Evolutionary conservation across 2,329 filamentous ascomycete species (phyloP), one percentile per base, ranked within the genome.

Genomic region (Phyllosticta ampelicida): DNA sequence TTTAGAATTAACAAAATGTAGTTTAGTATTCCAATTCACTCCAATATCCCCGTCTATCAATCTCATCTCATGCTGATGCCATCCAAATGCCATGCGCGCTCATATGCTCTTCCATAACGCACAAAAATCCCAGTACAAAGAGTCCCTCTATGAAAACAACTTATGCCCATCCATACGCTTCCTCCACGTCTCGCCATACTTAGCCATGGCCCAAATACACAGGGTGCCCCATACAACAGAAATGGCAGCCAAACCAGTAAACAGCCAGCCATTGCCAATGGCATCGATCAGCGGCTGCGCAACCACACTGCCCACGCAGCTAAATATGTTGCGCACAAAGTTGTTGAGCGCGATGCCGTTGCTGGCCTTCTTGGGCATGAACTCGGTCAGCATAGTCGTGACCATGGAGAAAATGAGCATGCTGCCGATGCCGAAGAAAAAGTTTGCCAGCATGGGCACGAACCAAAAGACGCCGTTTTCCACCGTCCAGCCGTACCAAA

Each of bases 171-270:
- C 54, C 61, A 62, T 62, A 3, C 44, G 21, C 48, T 48, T 51
- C 48, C 86, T 79, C 87, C 86, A 90, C 63, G 73, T 75, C 16
- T 78, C 73, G 0, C 83, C 83, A 62, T 79, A 85, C 62, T 73
- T 78, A 65, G 77, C 77, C 72, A 90, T 78, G 0, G 79, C 67
- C 72, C 78, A 83, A 36, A 90, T 81, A 9, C 81, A 76, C 1
- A 70, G 64, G 50, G 78, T 80, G 2, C 83, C 81, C 62, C 78
- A 80, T 2, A 61, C 49, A 2, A 65, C 23, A 21, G 59, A 53
- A 0, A 81, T 65, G 66, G 87, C 76, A 2, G 68, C 71, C 36
- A 74, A 51, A 5, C 72, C 71, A 1, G 71, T 73, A 63, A 68
- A 71, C 20, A 73, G 44, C 71, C 71, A 74, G 1, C 71, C 71